These are phyloP conservation scores for Trichoderma arundinaceum DNA, from an alignment of 2,329 filamentous ascomycete genomes.

Conservation along the genomic window DNA sequence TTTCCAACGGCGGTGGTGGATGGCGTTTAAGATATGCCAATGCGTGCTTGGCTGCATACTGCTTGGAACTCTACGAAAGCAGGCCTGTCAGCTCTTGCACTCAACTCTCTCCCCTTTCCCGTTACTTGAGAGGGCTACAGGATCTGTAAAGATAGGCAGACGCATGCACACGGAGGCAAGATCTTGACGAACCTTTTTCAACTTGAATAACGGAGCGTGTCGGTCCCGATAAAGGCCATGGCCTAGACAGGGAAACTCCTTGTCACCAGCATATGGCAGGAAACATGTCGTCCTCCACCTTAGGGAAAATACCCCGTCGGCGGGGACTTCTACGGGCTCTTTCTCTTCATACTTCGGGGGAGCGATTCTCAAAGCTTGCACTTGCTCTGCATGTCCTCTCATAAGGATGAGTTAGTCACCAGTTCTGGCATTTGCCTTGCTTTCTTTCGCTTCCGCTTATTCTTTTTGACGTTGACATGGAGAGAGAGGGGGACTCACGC, in stretches of 20 bases:
- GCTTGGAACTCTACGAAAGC: slow-evolving; percentile 52
- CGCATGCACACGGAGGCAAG: too few relatives aligned
- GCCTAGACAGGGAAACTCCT: slow-evolving; percentile 33
- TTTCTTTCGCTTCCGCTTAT: neutral
- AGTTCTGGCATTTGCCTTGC: neutral
- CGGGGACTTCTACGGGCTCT: slow-evolving; percentile 35
- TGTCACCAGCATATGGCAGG: slow-evolving; percentile 26
- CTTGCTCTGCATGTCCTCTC: slow-evolving; percentile 30
- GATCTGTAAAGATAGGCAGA: neutral
- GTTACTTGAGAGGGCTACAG: too few relatives aligned
- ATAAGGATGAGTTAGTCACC: neutral
- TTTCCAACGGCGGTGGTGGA: neutral
- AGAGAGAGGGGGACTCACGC: slow-evolving; percentile 33
- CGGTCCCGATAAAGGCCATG: slow-evolving; percentile 43
- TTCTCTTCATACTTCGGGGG: slow-evolving; percentile 33
- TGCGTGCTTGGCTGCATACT: slow-evolving; percentile 58
- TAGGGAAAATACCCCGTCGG: slow-evolving; percentile 35
- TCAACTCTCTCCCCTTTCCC: neutral
- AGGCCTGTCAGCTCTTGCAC: neutral
- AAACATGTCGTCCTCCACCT: slow-evolving; percentile 41
- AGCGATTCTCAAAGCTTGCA: neutral
- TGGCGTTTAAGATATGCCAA: slow-evolving; percentile 47
- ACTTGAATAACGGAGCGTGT: slow-evolving; percentile 47
- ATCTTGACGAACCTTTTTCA: slow-evolving; percentile 51
- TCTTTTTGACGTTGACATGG: too few relatives aligned